These are phyloP conservation scores for Eleusine indica DNA, from an alignment of 176 grass and related monocot species.

Conservation along the genomic window DNA sequence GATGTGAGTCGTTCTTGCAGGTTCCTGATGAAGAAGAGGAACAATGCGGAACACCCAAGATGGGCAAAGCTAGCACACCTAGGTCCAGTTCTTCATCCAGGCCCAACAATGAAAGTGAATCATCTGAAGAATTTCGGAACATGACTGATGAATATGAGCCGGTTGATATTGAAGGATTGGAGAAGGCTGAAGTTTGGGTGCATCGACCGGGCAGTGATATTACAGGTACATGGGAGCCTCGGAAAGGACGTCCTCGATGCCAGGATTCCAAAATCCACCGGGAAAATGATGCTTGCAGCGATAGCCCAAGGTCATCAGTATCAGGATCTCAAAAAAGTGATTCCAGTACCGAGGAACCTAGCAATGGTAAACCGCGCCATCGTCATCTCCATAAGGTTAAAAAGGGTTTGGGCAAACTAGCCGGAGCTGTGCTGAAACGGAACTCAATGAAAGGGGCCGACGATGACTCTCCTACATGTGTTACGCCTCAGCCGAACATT, in stretches of 20 bases:
- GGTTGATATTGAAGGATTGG: slow-evolving; percentile 72
- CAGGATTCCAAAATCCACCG: slow-evolving; percentile 59
- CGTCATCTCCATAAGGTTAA: slow-evolving; percentile 55
- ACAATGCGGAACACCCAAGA: slow-evolving; percentile 37
- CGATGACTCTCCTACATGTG: slow-evolving; percentile 32
- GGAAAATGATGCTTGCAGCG: slow-evolving; percentile 48
- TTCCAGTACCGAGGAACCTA: slow-evolving; percentile 62
- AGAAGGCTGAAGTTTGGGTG: slow-evolving; percentile 80
- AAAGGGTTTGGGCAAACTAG: slow-evolving; percentile 72
- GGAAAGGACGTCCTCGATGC: slow-evolving; percentile 62
- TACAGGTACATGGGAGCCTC: slow-evolving; percentile 61
- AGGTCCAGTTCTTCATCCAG: slow-evolving; percentile 41
- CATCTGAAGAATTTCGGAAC: slow-evolving; percentile 40
- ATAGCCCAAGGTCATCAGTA: slow-evolving; percentile 53
- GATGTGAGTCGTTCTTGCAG: slow-evolving; percentile 32
- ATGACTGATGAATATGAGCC: slow-evolving; percentile 83
- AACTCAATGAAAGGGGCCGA: slow-evolving; percentile 46
- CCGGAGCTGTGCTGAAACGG: slow-evolving; percentile 54
- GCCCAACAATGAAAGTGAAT: slow-evolving; percentile 37
- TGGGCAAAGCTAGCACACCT: slow-evolving; percentile 43
- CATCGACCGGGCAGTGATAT: slow-evolving; percentile 72
- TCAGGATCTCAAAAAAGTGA: slow-evolving; percentile 69
- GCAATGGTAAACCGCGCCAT: slow-evolving; percentile 37
- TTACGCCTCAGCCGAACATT: slow-evolving; percentile 56
- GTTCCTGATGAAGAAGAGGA: slow-evolving; percentile 38